These are phyloP conservation scores for Pavlovales sp. DNA, from an alignment of 208 protist species.

Conservation along the genomic window DNA sequence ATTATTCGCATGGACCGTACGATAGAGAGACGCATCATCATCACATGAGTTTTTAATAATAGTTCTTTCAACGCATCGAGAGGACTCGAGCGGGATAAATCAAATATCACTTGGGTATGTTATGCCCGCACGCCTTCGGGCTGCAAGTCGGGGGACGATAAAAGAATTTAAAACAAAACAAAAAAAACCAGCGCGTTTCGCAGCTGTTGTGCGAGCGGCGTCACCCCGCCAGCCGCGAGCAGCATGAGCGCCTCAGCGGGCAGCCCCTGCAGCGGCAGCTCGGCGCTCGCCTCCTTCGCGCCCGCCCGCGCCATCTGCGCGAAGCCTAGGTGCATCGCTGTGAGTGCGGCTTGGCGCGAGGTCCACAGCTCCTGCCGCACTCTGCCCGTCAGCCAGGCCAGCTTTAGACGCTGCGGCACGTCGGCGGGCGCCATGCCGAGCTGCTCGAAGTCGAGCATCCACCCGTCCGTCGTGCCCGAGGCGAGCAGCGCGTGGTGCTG, in stretches of 20 bases:
- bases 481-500: neutral
- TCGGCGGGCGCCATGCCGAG: neutral
- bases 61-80: no score
- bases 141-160: no score
- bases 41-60: no score
- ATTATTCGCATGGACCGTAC: no score
- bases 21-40: no score
- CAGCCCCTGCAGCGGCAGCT: neutral
- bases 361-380: neutral
- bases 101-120: no score
- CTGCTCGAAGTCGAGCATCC: neutral
- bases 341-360: neutral
- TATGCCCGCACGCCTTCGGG: no score
- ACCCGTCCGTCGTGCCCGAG: neutral
- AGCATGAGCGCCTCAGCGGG: neutral
- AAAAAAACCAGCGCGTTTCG: neutral
- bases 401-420: neutral
- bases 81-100: no score
- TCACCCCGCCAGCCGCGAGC: neutral
- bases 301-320: no score
- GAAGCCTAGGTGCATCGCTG: neutral
- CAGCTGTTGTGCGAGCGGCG: neutral
- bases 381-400: neutral
- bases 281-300: neutral
- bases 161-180: no score